Evolutionary conservation across 2,329 filamentous ascomycete species (phyloP).

Genomic region (Aspergillus sp.): DNA sequence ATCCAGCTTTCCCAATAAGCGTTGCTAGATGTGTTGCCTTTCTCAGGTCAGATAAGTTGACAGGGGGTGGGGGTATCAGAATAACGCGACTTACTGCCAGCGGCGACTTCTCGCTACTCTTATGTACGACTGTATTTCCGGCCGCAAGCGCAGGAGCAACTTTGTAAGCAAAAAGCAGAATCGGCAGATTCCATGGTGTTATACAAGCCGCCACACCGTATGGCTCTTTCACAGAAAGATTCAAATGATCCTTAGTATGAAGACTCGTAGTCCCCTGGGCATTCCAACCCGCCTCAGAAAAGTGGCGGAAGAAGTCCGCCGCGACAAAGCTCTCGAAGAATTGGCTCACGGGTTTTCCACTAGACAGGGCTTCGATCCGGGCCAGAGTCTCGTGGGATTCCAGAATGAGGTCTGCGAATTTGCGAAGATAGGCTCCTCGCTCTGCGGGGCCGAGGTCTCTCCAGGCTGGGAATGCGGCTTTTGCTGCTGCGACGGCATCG

Average conservation of each 20-base stretch:
- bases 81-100: slow-evolving; percentile 43
- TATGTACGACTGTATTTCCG: slow-evolving; percentile 58
- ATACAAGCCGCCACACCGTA: slow-evolving; percentile 56
- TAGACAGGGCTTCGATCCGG: slow-evolving; percentile 31
- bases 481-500: slow-evolving; percentile 32
- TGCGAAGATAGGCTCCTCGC: slow-evolving; percentile 28
- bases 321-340: slow-evolving; percentile 18
- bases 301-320: slow-evolving; percentile 21
- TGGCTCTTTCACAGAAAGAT: slow-evolving; percentile 41
- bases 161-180: slow-evolving; percentile 48
- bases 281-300: slow-evolving; percentile 23
- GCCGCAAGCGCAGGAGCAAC: slow-evolving; percentile 56
- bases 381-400: slow-evolving; percentile 26
- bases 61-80: not conserved
- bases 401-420: slow-evolving; percentile 25
- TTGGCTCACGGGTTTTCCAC: slow-evolving; percentile 27
- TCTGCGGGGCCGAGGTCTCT: slow-evolving; percentile 28
- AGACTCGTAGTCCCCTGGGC: slow-evolving; percentile 26
- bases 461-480: slow-evolving; percentile 35
- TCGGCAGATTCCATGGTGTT: slow-evolving; percentile 54
- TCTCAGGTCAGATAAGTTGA: not conserved
- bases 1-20: slow-evolving; percentile 36
- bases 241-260: slow-evolving; percentile 22
- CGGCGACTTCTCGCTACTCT: slow-evolving; percentile 60
- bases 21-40: slow-evolving; percentile 29